Conservation (phyloP, 2,329 filamentous ascomycete species). For the Pyricularia grisea region DNA sequence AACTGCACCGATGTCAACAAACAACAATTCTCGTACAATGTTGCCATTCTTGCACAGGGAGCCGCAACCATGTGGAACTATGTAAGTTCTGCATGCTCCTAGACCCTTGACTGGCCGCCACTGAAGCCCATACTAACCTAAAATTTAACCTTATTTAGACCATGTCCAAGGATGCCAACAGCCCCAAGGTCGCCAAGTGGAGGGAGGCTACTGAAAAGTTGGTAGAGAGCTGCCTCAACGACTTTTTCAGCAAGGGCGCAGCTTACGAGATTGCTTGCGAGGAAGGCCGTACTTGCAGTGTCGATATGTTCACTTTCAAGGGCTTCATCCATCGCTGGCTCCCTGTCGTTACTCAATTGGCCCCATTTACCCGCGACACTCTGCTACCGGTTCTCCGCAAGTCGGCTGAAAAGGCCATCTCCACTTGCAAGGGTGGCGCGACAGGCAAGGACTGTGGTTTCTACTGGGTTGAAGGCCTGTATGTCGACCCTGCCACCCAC, state of each 20-base stretch:
- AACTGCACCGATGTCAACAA: constrained; percentile 52
- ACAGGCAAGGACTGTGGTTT: constrained; percentile 55
- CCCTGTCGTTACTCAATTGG: constrained; percentile 47
- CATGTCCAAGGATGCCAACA: constrained; percentile 8
- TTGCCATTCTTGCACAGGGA: constrained; percentile 12
- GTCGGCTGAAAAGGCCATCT: constrained; percentile 50
- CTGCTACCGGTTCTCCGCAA: constrained; percentile 49
- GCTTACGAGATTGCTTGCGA: constrained; percentile 63
- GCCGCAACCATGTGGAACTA: constrained; percentile 15
- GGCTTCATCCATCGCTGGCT: constrained; percentile 61
- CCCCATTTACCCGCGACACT: constrained; percentile 42
- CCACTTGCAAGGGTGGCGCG: constrained; percentile 52
- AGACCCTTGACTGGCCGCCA: not conserved
- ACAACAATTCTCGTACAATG: constrained; percentile 29
- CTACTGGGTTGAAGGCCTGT: constrained; percentile 41
- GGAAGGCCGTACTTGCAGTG: constrained; percentile 43
- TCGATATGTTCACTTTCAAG: constrained; percentile 67
- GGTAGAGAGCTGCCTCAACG: constrained; percentile 34
- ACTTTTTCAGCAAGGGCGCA: constrained; percentile 47
- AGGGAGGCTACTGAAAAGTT: constrained; percentile 44
- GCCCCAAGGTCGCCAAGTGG: constrained; percentile 31
- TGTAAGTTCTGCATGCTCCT: constrained; percentile 18
- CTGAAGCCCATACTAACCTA: not conserved
- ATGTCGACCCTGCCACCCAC: constrained; percentile 23
- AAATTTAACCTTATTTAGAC: not conserved